These are phyloP conservation scores for Claviceps pazoutovae DNA, from an alignment of 2,329 filamentous ascomycete genomes.

Conservation along the genomic window DNA sequence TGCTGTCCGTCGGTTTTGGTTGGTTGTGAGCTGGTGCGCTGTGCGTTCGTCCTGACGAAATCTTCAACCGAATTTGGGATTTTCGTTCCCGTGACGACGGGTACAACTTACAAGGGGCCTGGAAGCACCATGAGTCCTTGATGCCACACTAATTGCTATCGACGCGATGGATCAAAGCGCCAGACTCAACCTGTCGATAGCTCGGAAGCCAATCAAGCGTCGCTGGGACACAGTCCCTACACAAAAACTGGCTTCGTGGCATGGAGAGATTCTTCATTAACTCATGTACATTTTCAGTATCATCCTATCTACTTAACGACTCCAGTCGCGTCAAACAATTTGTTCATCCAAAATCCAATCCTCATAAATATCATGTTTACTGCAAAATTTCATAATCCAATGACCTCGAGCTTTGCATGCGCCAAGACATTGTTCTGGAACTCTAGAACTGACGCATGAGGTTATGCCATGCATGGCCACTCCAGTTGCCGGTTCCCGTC, in stretches of 20 bases:
- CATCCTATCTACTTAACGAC: conserved; percentile 27
- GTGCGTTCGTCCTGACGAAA: too few species aligned
- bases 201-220: background rate
- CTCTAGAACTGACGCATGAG: background rate
- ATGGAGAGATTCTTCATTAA: conserved; percentile 19
- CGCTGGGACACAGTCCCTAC: too few species aligned
- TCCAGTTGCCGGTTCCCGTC: conserved; percentile 4
- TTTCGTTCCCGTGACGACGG: too few species aligned
- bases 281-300: conserved; percentile 26
- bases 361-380: conserved; percentile 4
- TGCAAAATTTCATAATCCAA: conserved; percentile 14
- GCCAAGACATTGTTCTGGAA: conserved; percentile 7
- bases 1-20: too few species aligned
- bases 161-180: background rate
- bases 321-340: conserved; percentile 20
- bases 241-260: too few species aligned
- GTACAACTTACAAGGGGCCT: too few species aligned
- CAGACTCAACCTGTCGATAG: background rate
- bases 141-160: too few species aligned
- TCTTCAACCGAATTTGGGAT: too few species aligned
- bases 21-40: too few species aligned
- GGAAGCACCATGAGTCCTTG: too few species aligned
- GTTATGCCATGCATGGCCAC: background rate
- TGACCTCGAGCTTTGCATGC: conserved; percentile 13
- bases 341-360: conserved; percentile 12